phyloP scores from a whole-genome alignment of 495 filamentous ascomycete species.

The Lindgomyces ingoldianus region DNA sequence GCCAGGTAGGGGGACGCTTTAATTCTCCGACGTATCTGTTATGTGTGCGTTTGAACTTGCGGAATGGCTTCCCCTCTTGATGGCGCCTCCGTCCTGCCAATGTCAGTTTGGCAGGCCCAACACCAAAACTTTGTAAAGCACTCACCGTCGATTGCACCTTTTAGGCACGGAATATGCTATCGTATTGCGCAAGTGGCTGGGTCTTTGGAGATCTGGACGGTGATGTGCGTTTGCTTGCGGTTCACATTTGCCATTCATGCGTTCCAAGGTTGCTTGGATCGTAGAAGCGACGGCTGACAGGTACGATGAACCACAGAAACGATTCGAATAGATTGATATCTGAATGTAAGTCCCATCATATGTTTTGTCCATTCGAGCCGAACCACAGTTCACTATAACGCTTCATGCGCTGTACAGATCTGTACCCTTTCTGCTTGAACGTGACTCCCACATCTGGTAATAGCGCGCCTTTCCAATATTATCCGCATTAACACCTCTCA shows the following conservation, averaged over 20 bases:
- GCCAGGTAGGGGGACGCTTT: background rate
- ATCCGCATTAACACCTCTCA: conserved; percentile 22
- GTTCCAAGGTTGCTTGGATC: conserved; percentile 8
- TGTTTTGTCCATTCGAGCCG: conserved; percentile 6
- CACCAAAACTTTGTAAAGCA: conserved; percentile 9
- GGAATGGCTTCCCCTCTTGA: background rate
- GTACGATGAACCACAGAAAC: conserved; percentile 7
- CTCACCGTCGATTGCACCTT: background rate
- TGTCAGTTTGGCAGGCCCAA: background rate
- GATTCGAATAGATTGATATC: conserved; percentile 8
- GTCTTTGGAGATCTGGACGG: background rate
- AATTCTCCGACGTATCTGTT: background rate
- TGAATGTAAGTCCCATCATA: background rate
- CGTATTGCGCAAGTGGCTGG: background rate
- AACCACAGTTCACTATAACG: conserved; percentile 23
- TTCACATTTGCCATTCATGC: conserved; percentile 22
- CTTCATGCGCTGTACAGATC: conserved; percentile 5
- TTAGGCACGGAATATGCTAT: conserved; percentile 8
- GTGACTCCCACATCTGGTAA: conserved; percentile 7
- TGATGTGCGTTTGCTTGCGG: background rate
- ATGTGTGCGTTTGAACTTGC: background rate
- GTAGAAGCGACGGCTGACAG: conserved; percentile 4
- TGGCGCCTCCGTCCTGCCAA: background rate
- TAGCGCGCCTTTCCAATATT: background rate
- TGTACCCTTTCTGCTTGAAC: conserved; percentile 4